phyloP scores from a whole-genome alignment of 331 rosid species.

The Malus hybrid region DNA sequence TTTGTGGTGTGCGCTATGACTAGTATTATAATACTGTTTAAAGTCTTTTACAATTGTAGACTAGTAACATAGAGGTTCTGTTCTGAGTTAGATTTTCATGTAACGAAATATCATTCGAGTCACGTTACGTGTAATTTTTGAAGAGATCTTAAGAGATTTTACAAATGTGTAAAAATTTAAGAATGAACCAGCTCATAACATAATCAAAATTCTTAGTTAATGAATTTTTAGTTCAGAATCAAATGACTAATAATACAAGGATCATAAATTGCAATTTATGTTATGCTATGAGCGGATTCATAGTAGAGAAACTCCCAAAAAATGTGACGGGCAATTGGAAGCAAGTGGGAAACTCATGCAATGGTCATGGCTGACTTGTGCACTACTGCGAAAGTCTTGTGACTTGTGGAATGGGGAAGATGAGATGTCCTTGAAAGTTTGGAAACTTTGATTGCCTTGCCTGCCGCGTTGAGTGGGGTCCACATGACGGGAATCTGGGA shows the following conservation, averaged over 20 bases:
- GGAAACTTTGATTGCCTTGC: neutral
- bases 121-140: no score
- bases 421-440: neutral
- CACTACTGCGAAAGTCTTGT: neutral
- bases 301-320: no score
- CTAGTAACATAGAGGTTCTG: fast-evolving
- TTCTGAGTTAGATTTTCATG: no score
- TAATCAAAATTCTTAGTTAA: no score
- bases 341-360: constrained; percentile 12
- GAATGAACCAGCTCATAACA: no score
- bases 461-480: constrained; percentile 13
- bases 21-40: neutral
- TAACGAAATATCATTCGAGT: fast-evolving
- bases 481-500: constrained; percentile 3
- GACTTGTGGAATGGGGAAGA: neutral
- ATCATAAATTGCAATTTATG: no score
- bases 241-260: no score
- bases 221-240: no score
- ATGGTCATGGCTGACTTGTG: constrained; percentile 15
- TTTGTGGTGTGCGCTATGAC: neutral
- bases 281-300: no score
- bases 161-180: no score
- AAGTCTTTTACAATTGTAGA: neutral
- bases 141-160: no score
- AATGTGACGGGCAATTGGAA: neutral